These are phyloP conservation scores for Alloteropsis angusta DNA, from an alignment of 202 grass and related monocot species.

Conservation along the genomic window DNA sequence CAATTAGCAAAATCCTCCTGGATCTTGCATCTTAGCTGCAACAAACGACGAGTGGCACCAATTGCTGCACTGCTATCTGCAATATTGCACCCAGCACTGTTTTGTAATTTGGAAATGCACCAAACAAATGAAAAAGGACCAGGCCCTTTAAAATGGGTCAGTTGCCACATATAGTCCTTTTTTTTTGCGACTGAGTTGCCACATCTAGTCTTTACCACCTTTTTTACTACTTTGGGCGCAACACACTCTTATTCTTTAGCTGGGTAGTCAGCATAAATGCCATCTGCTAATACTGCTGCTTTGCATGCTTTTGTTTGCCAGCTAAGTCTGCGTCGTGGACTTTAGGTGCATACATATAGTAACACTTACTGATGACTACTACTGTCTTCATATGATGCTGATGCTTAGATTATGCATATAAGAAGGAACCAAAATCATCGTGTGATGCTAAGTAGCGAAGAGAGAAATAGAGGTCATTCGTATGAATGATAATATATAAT, in stretches of 20 bases:
- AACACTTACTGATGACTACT: background rate
- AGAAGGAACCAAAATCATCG: background rate
- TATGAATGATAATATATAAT: background rate
- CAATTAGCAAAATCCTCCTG: conserved; percentile 82
- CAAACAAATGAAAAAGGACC: conserved; percentile 42
- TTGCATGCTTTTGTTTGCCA: background rate
- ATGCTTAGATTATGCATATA: background rate
- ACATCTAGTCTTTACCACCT: background rate
- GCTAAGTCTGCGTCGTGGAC: background rate
- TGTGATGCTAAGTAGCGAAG: background rate
- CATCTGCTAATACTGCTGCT: conserved; percentile 16
- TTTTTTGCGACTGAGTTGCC: too few relatives aligned
- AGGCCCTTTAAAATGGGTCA: conserved; percentile 94
- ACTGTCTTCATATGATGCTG: conserved; percentile 13
- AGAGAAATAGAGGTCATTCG: background rate
- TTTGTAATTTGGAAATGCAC: conserved; percentile 72
- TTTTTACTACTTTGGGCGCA: background rate
- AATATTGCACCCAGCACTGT: conserved; percentile 66
- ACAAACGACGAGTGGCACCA: conserved; percentile 83
- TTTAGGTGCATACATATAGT: background rate
- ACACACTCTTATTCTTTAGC: conserved; percentile 3
- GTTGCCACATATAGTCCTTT: conserved; percentile 21
- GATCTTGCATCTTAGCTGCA: conserved; percentile 85
- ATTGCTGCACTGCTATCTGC: conserved; percentile 86
- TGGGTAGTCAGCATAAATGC: background rate